Evolutionary conservation across 345 rosid species (phyloP), one percentile per base, ranked within the genome.

Genomic region (Linum usitatissimum): DNA sequence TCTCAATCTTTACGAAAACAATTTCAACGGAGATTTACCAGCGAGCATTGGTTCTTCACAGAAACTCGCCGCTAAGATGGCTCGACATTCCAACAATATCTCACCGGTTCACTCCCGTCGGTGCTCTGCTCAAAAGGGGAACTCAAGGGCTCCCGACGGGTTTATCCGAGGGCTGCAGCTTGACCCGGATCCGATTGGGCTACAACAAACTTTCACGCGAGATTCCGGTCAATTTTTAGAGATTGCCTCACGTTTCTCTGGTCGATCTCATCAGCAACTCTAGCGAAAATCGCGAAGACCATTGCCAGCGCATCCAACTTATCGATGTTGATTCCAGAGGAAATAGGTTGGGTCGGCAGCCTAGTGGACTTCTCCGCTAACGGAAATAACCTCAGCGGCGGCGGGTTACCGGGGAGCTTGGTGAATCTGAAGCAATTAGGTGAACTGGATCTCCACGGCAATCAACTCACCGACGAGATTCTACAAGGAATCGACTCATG

Each of bases 1-100:
- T 71, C 85, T 94, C 76, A 88, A 82, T 69, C 89, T 94, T 17
- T 94, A 94, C 70, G 88, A 88, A 73, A 94, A 94, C 62, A 51
- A 55, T 0, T 76, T 94, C 18, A 78, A 75, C 59, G 99, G 99
- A 8, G 75, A 67, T 59, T 36, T 94, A 62, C 96, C 92, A 15
- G 59, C 62, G 60, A 76, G 79, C 59, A 75, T 94, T 18, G 90
- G 91, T 0, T 31, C 72, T 75, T 94, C 28, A 70, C 0, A 72
- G 71, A 45, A 90, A 84, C 69, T 79, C 95, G 51, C 95, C 99
- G 9, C 51, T 94, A 61, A 81, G 56, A 72, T 88, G 88, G 95
- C 36, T 94, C 0, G 99, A 94, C 61, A 71, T 94, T 87, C 97
- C 1, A 75, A 73, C 64, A 94, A 94, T 66, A 72, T 68, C 0